A percentile compares a stretch with the other conserved stretches of the same genome.
These are phyloP conservation scores for Linum lewisii DNA, from an alignment of 345 rosid genomes.

Conservation along the genomic window DNA sequence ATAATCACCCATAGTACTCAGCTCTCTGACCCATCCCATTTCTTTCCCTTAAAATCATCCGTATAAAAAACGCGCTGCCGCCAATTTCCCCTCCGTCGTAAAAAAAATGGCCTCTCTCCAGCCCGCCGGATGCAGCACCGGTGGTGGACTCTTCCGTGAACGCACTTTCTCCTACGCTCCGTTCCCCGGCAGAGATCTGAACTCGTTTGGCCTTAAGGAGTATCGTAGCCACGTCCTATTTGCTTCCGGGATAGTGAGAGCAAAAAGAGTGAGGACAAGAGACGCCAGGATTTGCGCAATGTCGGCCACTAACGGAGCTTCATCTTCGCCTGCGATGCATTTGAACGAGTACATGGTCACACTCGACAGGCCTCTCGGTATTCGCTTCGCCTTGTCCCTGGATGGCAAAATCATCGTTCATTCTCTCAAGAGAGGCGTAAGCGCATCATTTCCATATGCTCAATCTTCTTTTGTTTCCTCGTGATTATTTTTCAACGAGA, in stretches of 20 bases:
- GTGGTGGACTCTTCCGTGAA: constrained; percentile 14
- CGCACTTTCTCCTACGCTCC: not conserved
- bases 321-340: constrained; percentile 49
- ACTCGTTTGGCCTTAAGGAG: constrained; percentile 7
- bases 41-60: not conserved
- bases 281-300: constrained; percentile 27
- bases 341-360: constrained; percentile 94
- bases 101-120: constrained; percentile 27
- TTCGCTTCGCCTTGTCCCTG: constrained; percentile 61
- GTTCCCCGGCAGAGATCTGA: constrained; percentile 17
- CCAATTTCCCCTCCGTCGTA: not conserved
- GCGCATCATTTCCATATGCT: not conserved
- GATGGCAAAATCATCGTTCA: constrained; percentile 77
- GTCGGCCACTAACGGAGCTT: constrained; percentile 21
- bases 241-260: constrained; percentile 14
- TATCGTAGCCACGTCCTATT: constrained; percentile 3
- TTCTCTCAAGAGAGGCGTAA: constrained; percentile 72
- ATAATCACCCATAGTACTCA: not conserved
- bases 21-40: not conserved
- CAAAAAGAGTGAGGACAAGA: constrained; percentile 15
- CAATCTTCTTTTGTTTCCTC: not conserved
- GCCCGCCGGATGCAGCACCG: constrained; percentile 24
- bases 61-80: not conserved
- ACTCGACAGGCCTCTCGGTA: constrained; percentile 74
- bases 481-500: not conserved